Evolutionary conservation across 2,329 filamentous ascomycete genomes (phyloP), one percentile per base, ranked within the genome.

Genomic region (Pseudogymnoascus destructans): DNA sequence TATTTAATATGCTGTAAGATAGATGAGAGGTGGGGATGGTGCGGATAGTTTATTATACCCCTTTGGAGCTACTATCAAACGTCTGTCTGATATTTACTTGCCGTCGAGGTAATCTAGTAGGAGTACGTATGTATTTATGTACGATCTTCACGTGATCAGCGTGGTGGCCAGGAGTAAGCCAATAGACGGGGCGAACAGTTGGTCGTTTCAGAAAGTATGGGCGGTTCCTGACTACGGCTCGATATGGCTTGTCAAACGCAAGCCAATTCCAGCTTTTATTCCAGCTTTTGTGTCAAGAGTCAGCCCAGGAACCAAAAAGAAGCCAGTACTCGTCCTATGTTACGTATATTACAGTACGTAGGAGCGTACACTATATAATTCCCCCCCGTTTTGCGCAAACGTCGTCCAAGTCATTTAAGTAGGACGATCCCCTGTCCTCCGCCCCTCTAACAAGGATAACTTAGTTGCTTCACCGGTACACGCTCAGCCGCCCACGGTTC

Each of bases 371-470:
- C n/a, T n/a, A n/a, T n/a, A n/a, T n/a, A n/a, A n/a, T n/a, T n/a
- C n/a, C n/a, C 10, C 17, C 38, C 40, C 40, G 40, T 46, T 46
- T 46, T 46, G 40, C 40, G 40, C 40, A 46, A 46, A 46, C 40
- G 40, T 19, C 40, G 40, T 46, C 40, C 25, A 46, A 46, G 40
- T 46, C 40, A 46, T 46, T 25, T 46, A 46, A 46, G 40, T 46
- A 46, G 40, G 40, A 46, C 40, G 40, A 46, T 46, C 40, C 40
- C 40, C 40, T 46, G 40, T 46, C 21, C 40, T n/a, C 40, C 19
- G 21, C 40, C 40, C 40, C 40, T 46, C 40, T 25, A 19, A 46
- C 40, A 46, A 46, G 40, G 40, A 46, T 46, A 46, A n/a, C n/a
- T n/a, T n/a, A n/a, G n/a, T n/a, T n/a, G n/a, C 40, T 46, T 46